These are phyloP conservation scores for Allium cepa DNA, from an alignment of 106 monocot genomes.

Conservation along the genomic window DNA sequence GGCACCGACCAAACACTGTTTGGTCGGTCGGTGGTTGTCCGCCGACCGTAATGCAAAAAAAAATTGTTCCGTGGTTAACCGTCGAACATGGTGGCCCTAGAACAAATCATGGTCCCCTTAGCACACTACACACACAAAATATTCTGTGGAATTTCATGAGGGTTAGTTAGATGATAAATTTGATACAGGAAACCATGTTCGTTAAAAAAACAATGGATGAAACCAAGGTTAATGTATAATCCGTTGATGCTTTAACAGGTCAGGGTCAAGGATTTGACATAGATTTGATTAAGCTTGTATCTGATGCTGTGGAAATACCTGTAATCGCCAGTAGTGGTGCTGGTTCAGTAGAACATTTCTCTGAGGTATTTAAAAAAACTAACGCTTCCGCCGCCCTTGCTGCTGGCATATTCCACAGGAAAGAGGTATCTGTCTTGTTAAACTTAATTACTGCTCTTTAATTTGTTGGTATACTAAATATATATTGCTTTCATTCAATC, in stretches of 20 bases:
- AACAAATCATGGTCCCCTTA: not conserved
- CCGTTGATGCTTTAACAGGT: constrained; percentile 37
- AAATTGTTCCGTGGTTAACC: too few relatives aligned
- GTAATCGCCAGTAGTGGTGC: constrained; percentile 99
- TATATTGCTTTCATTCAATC: too few relatives aligned
- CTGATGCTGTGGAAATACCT: constrained; percentile 87
- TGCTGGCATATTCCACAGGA: constrained; percentile 97
- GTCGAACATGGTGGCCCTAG: too few relatives aligned
- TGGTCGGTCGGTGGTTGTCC: too few relatives aligned
- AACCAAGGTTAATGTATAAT: not conserved
- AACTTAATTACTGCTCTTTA: not conserved
- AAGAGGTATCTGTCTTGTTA: constrained; percentile 48
- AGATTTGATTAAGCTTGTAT: constrained; percentile 73
- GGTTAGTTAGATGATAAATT: too few relatives aligned
- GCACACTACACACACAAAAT: too few relatives aligned
- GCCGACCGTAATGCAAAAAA: too few relatives aligned
- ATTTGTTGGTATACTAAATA: too few relatives aligned
- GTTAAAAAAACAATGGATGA: too few relatives aligned
- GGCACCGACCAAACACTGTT: too few relatives aligned
- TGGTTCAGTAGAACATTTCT: constrained; percentile 76
- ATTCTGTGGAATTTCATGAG: too few relatives aligned
- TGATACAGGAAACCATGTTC: too few relatives aligned
- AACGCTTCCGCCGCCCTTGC: constrained; percentile 95
- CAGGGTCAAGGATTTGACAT: constrained; percentile 88
- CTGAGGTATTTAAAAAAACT: constrained; percentile 84